These are phyloP conservation scores for Suillus subalutaceus DNA, from an alignment of 768 basidiomycete genomes.

Conservation along the genomic window DNA sequence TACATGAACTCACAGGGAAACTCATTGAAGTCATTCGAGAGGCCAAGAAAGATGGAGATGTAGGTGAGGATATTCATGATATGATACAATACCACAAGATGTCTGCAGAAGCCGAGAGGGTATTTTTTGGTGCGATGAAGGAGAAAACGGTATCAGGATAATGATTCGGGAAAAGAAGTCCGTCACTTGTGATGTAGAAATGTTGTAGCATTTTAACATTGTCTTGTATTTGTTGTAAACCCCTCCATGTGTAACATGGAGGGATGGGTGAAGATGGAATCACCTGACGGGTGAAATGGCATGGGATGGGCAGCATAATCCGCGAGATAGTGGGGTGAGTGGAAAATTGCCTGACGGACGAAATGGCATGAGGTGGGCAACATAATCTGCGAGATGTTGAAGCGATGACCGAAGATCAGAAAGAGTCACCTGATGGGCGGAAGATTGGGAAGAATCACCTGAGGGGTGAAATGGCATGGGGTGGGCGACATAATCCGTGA, in stretches of 20 bases:
- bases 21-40: not conserved
- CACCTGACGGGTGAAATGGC: not conserved
- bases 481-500: too few relatives aligned
- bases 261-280: not conserved
- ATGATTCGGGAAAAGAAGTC: not conserved
- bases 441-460: too few relatives aligned
- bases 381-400: too few relatives aligned
- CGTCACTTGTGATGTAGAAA: not conserved
- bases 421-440: too few relatives aligned
- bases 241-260: not conserved
- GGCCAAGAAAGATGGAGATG: not conserved
- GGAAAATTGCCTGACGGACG: not conserved
- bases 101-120: not conserved
- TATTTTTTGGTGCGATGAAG: not conserved
- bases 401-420: too few relatives aligned
- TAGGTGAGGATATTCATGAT: not conserved
- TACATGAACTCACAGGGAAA: not conserved
- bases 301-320: not conserved
- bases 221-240: too few relatives aligned
- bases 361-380: too few relatives aligned
- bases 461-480: too few relatives aligned
- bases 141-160: too few relatives aligned
- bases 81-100: not conserved
- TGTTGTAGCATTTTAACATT: not conserved
- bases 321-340: not conserved